Base-by-base conservation (phyloP, 768 basidiomycete genomes). In the Brasilioporus rufonigricans region DNA sequence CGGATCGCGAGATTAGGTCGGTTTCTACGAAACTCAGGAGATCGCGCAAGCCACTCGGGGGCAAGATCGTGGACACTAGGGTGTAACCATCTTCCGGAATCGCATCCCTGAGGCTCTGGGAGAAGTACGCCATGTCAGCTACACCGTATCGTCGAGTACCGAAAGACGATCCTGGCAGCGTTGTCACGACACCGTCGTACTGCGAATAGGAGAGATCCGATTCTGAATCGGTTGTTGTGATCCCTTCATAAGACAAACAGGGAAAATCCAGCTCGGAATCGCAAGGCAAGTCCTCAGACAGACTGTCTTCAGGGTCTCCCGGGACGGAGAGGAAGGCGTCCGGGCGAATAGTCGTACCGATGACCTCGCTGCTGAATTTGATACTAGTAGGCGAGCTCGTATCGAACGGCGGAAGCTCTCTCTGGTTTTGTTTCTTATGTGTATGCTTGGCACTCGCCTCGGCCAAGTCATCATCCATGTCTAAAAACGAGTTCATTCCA, bases 401-500 rank as follows among this genome's bases (percentile, higher is more conserved):
- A 32, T 59, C 57, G 40, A 64, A 65, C 1, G 65, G 60, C 1
- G 62, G 60, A 29, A 44, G 14, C n/a, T 4, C 44, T 26, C 41
- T 29, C 24, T 8, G 46, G 7, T 33, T 18, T 3, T 6, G 5
- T 12, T 47, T 44, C 35, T 55, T 19, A 4, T 5, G 33, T n/a
- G 31, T 4, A 18, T 2, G 19, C 13, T 44, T 29, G 9, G 11
- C 12, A 2, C 3, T 5, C 23, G 21, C 46, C 54, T 43, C 19
- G 13, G 9, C n/a, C 11, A 43, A 44, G 32, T 50, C 55, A 14
- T 51, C 57, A 10, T 57, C 46, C 48, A 65, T 45, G 24, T 53
- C 38, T 41, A 62, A 47, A 35, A 59, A 62, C 6, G 65, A 58
- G 26, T n/a, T 56, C 50, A 43, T 55, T 1, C 56, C 65, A 23